phyloP scores from a whole-genome alignment of 2,329 filamentous ascomycete genomes.

The Alternaria conjuncta region DNA sequence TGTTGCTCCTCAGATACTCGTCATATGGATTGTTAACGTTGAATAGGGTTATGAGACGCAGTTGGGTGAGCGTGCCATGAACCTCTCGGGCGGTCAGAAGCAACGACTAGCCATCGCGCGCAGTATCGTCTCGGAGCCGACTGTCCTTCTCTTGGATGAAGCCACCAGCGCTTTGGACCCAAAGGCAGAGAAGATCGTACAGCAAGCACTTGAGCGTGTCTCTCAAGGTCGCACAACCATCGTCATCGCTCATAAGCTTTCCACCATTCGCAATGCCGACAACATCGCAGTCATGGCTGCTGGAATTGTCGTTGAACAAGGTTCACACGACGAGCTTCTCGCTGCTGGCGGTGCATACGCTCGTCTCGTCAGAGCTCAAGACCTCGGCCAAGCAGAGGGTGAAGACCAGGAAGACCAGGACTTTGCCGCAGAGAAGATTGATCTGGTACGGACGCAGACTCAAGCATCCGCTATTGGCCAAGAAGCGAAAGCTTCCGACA shows the following conservation, averaged over 20 bases:
- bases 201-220: constrained; percentile 86
- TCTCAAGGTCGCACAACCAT: constrained; percentile 89
- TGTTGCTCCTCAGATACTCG: not conserved
- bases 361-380: constrained; percentile 66
- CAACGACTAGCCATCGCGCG: constrained; percentile 93
- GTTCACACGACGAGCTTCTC: constrained; percentile 81
- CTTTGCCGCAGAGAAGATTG: constrained; percentile 17
- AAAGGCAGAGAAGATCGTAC: constrained; percentile 91
- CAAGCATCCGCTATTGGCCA: constrained; percentile 34
- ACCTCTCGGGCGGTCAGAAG: constrained; percentile 92
- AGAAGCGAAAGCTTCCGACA: constrained; percentile 20
- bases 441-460: constrained; percentile 37
- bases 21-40: constrained; percentile 38
- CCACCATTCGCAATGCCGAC: constrained; percentile 90
- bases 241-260: constrained; percentile 92
- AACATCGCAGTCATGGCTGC: constrained; percentile 92
- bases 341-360: constrained; percentile 75
- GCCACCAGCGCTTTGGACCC: constrained; percentile 86
- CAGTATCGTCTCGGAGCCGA: constrained; percentile 86
- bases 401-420: constrained; percentile 30
- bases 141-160: constrained; percentile 88
- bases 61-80: constrained; percentile 88
- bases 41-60: constrained; percentile 88
- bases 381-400: constrained; percentile 46
- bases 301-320: constrained; percentile 86